Base-by-base conservation (phyloP, 106 monocot genomes). In the Dendrobium nobile region DNA sequence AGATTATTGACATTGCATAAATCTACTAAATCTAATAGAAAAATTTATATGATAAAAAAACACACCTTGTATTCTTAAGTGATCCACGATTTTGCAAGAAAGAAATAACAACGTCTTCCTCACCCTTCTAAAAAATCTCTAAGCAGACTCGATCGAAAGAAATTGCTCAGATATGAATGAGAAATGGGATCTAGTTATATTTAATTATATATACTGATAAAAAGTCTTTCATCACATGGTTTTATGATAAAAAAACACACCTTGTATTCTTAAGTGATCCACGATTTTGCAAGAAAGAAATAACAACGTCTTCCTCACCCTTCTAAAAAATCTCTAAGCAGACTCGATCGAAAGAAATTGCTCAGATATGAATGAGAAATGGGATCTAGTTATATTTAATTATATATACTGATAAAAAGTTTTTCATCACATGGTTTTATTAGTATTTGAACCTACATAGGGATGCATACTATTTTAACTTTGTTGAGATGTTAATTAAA, bases 241-340 rank as follows among this genome's bases (percentile, higher is more conserved):
- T n/a, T n/a, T 31, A 1, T 64, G 64, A 64, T 20, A 67, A 26
- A 22, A 26, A 24, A 8, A 67, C 26, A 4, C 27, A 67, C 10
- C 4, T 67, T 67, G 67, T 24, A 67, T 28, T 22, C 10, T 24
- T 67, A 8, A 67, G 67, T 67, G 26, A 67, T 67, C 10, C 5
- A 26, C 27, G n/a, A 27, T 67, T 67, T 67, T 67, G 67, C 67
- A 67, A 26, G 64, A 67, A 67, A 67, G 44, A 67, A 67, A 22
- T 55, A 15, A 55, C 7, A 0, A 67, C 5, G 22, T 5, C 27
- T 0, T 67, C 67, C 26, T 67, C 26, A 26, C 24, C 56, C 8
- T 26, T 67, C 67, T 65, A 5, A 7, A 9, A 65, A 65, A n/a
- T 65, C 65, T 24, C 65, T 26, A 1, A 26, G 3, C 4, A 65